Evolutionary conservation across 129 eudicot genomes (phyloP).

Genomic region (Helichrysum umbraculigerum): DNA sequence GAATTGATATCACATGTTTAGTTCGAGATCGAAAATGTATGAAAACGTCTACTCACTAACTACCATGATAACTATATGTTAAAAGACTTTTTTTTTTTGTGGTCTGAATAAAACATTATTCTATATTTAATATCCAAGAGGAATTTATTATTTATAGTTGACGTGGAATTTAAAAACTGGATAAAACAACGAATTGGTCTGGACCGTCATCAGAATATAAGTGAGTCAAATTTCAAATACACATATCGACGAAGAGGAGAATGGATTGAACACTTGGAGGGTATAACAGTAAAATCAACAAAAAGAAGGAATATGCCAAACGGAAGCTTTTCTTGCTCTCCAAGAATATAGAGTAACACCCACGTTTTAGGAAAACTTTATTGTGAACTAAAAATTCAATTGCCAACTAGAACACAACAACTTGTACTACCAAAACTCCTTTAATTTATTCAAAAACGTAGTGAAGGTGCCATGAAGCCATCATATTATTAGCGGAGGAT

Average conservation of each 20-base stretch:
- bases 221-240: not conserved
- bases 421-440: not conserved
- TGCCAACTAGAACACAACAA: conserved; percentile 18
- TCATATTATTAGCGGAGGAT: not conserved
- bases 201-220: no score
- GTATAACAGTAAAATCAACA: conserved; percentile 8
- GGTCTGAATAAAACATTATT: no score
- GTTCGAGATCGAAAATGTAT: no score
- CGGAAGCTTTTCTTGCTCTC: conserved; percentile 46
- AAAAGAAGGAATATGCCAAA: conserved; percentile 13
- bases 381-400: conserved; percentile 1
- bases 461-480: not conserved
- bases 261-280: conserved; percentile 1
- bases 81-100: no score
- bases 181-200: no score
- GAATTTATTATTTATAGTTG: no score
- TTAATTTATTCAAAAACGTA: not conserved
- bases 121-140: no score
- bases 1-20: no score
- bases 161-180: no score
- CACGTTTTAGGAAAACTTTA: not conserved
- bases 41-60: no score
- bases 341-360: conserved; percentile 37
- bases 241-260: not conserved
- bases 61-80: no score